Percentiles rank a stretch among this genome's conserved stretches.
phyloP scores from a whole-genome alignment of 441 rosid genomes.

The Populus hybrid region DNA sequence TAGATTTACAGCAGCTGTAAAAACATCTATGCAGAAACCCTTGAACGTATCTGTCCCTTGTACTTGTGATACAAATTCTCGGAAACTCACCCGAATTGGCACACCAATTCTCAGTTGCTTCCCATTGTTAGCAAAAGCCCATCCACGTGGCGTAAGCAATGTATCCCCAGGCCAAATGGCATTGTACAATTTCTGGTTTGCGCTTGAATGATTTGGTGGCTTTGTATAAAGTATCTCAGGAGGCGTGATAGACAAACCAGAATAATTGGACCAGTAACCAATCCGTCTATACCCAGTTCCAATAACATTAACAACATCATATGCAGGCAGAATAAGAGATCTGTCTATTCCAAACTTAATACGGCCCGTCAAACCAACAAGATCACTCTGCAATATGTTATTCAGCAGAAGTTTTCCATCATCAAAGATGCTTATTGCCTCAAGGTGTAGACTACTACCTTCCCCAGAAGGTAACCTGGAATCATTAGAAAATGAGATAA shows the following conservation, averaged over 20 bases:
- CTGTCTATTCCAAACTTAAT: constrained; percentile 53
- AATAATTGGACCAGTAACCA: constrained; percentile 90
- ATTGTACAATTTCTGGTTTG: constrained; percentile 45
- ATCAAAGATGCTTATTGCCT: constrained; percentile 63
- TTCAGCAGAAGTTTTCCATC: constrained; percentile 54
- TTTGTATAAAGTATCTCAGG: constrained; percentile 57
- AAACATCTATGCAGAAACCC: constrained; percentile 91
- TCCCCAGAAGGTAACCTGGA: constrained; percentile 42
- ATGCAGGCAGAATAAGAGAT: constrained; percentile 61
- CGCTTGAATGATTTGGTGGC: constrained; percentile 53
- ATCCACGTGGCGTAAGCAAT: constrained; percentile 67
- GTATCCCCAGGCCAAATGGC: constrained; percentile 96
- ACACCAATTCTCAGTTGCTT: constrained; percentile 75
- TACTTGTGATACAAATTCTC: constrained; percentile 65
- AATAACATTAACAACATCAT: constrained; percentile 72
- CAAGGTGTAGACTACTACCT: constrained; percentile 55
- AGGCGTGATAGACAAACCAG: constrained; percentile 62
- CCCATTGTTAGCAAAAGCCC: constrained; percentile 89
- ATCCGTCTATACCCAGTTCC: constrained; percentile 73
- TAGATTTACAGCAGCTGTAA: constrained; percentile 68
- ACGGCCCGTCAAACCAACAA: constrained; percentile 76
- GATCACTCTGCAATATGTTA: constrained; percentile 50
- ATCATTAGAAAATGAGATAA: constrained; percentile 70
- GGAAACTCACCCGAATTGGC: constrained; percentile 66
- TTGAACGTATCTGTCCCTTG: constrained; percentile 57